A percentile compares a stretch with the other conserved stretches of the same genome.
phyloP scores from a whole-genome alignment of 495 filamentous ascomycete genomes.

The Xylaria telfairii region DNA sequence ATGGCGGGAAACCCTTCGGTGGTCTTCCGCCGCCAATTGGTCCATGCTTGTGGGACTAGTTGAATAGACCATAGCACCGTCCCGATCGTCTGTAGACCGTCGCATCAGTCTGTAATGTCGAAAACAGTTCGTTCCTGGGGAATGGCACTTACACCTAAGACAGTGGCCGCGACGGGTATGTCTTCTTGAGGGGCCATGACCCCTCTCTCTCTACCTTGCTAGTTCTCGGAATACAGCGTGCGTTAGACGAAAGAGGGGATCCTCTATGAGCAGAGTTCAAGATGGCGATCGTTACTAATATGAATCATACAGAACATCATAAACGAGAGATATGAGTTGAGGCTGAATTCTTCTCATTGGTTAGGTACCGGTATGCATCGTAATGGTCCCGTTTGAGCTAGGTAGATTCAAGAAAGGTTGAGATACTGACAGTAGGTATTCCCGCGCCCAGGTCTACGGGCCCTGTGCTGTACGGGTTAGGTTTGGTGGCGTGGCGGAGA shows the following conservation, averaged over 20 bases:
- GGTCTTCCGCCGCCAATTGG: slow-evolving; percentile 71
- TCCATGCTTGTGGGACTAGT: slow-evolving; percentile 56
- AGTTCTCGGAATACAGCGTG: not conserved
- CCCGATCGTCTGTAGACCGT: slow-evolving; percentile 33
- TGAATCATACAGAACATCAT: too few relatives aligned
- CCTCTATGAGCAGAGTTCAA: too few relatives aligned
- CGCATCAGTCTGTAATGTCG: slow-evolving; percentile 9
- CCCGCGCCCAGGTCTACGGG: too few relatives aligned
- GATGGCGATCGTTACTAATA: too few relatives aligned
- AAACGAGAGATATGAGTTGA: not conserved
- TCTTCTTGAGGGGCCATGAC: slow-evolving; percentile 52
- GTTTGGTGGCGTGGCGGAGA: too few relatives aligned
- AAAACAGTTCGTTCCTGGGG: not conserved
- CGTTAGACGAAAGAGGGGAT: not conserved
- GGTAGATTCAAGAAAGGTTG: not conserved
- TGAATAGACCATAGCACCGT: slow-evolving; percentile 57
- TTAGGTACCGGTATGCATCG: not conserved
- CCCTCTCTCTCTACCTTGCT: not conserved
- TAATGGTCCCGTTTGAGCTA: too few relatives aligned
- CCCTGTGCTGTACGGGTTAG: too few relatives aligned
- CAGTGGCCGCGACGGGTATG: slow-evolving; percentile 54
- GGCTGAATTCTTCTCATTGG: not conserved
- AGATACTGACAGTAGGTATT: too few relatives aligned
- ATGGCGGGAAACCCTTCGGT: slow-evolving; percentile 73
- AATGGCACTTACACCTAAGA: slow-evolving; percentile 52